A percentile compares a stretch with the other conserved stretches of the same genome.
These are phyloP conservation scores for Ceriops decandra DNA, from an alignment of 345 rosid species.

Conservation along the genomic window DNA sequence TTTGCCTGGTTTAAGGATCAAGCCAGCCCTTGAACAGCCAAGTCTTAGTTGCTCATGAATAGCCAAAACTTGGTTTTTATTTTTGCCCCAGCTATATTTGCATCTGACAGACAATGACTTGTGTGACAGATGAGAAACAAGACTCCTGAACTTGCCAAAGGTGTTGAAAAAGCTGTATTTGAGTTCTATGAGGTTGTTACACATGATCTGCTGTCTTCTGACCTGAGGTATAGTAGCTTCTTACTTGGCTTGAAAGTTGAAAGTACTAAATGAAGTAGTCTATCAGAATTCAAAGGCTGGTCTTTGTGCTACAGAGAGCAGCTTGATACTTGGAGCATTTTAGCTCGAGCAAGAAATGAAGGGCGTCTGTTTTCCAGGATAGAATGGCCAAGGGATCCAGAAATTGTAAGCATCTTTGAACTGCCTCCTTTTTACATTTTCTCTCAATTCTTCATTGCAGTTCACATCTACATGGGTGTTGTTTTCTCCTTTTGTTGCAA, in stretches of 20 bases:
- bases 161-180: constrained; percentile 84
- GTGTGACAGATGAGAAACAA: constrained; percentile 64
- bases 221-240: constrained; percentile 58
- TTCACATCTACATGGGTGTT: constrained; percentile 16
- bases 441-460: constrained; percentile 1
- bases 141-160: constrained; percentile 68
- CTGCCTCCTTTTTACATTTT: constrained; percentile 1
- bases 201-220: constrained; percentile 73
- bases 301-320: constrained; percentile 60
- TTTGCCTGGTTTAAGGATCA: not conserved
- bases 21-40: not conserved
- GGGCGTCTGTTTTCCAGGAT: constrained; percentile 77
- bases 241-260: not conserved
- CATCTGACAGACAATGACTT: constrained; percentile 19
- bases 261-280: not conserved
- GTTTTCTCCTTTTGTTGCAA: constrained; percentile 24
- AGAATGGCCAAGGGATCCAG: constrained; percentile 93
- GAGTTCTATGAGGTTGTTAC: constrained; percentile 83
- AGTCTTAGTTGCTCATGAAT: not conserved
- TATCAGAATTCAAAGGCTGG: constrained; percentile 1
- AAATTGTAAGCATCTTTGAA: constrained; percentile 55
- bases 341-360: constrained; percentile 83
- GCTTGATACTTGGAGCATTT: constrained; percentile 92
- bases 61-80: not conserved
- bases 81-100: not conserved